These are phyloP conservation scores for Trypanosoma boissoni DNA, from an alignment of 208 protist species.

Conservation along the genomic window DNA sequence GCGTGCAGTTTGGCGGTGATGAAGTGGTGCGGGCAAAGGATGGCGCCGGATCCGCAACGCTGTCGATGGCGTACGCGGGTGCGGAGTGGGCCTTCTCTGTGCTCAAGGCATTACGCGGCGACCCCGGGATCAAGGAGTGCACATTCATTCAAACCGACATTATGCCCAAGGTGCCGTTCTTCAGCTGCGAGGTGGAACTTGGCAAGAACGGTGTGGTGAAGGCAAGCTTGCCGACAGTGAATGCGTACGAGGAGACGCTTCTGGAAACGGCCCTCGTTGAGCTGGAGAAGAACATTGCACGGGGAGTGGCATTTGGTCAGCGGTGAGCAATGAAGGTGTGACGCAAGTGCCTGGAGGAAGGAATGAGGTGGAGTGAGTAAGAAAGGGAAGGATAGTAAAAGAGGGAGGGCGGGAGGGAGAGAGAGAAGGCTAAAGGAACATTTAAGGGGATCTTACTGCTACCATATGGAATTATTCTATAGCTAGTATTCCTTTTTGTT, in stretches of 20 bases:
- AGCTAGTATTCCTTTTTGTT: no score
- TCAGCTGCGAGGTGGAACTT: slow-evolving; percentile 73
- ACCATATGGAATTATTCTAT: no score
- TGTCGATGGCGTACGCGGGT: slow-evolving; percentile 57
- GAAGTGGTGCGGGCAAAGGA: slow-evolving; percentile 90
- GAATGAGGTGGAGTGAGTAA: no score
- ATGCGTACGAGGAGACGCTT: slow-evolving; percentile 56
- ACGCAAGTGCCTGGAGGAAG: no score
- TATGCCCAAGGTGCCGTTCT: slow-evolving; percentile 51
- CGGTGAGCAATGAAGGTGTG: slow-evolving; percentile 4
- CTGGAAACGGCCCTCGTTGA: slow-evolving; percentile 82
- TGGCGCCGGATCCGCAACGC: slow-evolving; percentile 81
- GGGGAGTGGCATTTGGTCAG: slow-evolving; percentile 16
- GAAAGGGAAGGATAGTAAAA: no score
- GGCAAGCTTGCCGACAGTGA: slow-evolving; percentile 35
- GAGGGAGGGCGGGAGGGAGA: no score
- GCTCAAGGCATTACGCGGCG: slow-evolving; percentile 64
- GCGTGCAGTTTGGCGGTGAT: slow-evolving; percentile 81
- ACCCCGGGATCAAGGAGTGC: slow-evolving; percentile 59
- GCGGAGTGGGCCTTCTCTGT: slow-evolving; percentile 65
- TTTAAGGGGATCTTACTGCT: no score
- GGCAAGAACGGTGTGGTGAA: slow-evolving; percentile 67
- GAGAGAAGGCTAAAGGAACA: no score
- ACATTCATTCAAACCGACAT: slow-evolving; percentile 68
- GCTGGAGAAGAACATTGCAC: slow-evolving; percentile 76